A percentile compares a stretch with the other conserved stretches of the same genome.
Evolutionary conservation across 2,329 filamentous ascomycete species (phyloP).

Genomic region (Penicillium vulpinum): DNA sequence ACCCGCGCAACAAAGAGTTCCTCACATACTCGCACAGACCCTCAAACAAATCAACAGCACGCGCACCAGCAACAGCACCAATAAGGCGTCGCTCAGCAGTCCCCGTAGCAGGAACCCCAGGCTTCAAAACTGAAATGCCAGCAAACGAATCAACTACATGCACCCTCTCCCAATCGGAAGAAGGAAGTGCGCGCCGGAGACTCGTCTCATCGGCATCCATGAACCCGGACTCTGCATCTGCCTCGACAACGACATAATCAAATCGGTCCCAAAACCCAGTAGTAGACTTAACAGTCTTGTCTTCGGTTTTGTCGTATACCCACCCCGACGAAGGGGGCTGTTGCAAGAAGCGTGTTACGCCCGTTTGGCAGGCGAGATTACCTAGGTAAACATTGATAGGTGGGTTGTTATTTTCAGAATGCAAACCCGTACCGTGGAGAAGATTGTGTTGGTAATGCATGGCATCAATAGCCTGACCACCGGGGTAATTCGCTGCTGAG

Average conservation of each 20-base stretch:
- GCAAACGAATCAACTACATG: conserved; percentile 54
- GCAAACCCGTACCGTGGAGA: neutral
- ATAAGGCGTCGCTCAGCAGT: conserved; percentile 39
- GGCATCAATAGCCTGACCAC: conserved; percentile 69
- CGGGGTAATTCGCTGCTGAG: conserved; percentile 90
- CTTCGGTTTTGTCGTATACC: conserved; percentile 63
- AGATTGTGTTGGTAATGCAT: conserved; percentile 36
- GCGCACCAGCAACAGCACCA: conserved; percentile 35
- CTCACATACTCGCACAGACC: conserved; percentile 27
- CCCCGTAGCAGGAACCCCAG: conserved; percentile 35
- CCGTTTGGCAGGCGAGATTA: conserved; percentile 64
- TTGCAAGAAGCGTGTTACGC: conserved; percentile 61
- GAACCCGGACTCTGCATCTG: conserved; percentile 23
- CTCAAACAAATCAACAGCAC: conserved; percentile 31
- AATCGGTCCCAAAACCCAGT: conserved; percentile 59
- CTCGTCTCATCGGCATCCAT: conserved; percentile 36
- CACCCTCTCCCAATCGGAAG: conserved; percentile 51
- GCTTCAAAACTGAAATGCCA: conserved; percentile 51
- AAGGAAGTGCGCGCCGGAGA: conserved; percentile 35
- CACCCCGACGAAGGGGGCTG: conserved; percentile 40
- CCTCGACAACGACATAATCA: conserved; percentile 60
- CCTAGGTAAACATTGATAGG: conserved; percentile 52
- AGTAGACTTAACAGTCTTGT: conserved; percentile 49
- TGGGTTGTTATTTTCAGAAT: neutral
- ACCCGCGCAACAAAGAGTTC: conserved; percentile 45